Conservation (phyloP, 768 basidiomycete genomes). For the Naganishia onofrii region DNA sequence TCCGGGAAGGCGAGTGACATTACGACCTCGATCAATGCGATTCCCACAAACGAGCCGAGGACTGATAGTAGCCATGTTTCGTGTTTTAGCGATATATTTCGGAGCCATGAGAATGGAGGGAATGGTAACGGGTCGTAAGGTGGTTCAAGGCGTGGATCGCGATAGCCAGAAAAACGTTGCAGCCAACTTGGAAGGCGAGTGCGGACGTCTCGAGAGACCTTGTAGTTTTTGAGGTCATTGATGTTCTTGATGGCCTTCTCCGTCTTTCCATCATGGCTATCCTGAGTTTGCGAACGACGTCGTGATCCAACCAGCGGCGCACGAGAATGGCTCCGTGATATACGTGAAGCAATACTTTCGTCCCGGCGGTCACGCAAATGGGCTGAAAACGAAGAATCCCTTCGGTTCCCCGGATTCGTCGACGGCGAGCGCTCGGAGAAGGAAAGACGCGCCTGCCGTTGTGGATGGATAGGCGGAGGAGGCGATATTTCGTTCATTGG, state of each 20-base stretch:
- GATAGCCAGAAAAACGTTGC: conserved; percentile 36
- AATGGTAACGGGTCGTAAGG: conserved; percentile 35
- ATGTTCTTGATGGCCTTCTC: not conserved
- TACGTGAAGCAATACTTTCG: not conserved
- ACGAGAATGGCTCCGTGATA: not conserved
- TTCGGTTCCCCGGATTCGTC: not conserved
- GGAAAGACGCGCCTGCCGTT: not conserved
- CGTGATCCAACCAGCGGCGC: not conserved
- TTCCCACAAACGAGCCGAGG: conserved; percentile 36
- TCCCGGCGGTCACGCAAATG: not conserved
- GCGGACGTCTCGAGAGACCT: conserved; percentile 27
- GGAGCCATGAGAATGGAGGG: conserved; percentile 38
- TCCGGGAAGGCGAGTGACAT: conserved; percentile 29
- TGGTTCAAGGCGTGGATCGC: conserved; percentile 22
- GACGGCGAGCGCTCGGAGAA: not conserved
- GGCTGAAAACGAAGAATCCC: conserved; percentile 6
- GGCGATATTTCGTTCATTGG: not conserved
- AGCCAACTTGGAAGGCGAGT: conserved; percentile 28
- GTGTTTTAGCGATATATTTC: conserved; percentile 34
- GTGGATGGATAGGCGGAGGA: not conserved
- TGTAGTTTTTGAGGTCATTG: not conserved
- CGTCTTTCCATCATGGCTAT: not conserved
- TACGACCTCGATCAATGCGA: conserved; percentile 39
- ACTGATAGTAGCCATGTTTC: conserved; percentile 40
- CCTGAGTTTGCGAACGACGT: not conserved